These are phyloP conservation scores for Schwanniomyces pseudopolymorphus DNA, from an alignment of 805 yeast genomes.

Conservation along the genomic window DNA sequence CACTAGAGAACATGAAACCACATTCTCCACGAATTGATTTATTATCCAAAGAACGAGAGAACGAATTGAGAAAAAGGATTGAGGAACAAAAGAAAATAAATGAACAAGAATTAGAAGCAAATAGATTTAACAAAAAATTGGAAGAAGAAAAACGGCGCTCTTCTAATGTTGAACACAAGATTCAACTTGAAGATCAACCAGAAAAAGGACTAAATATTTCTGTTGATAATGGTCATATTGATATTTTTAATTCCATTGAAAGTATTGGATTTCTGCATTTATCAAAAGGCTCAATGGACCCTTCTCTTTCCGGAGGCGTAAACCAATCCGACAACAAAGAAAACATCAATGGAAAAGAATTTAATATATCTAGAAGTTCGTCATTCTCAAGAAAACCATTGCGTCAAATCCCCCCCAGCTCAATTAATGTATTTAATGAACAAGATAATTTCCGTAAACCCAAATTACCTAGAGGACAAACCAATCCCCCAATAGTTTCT, in stretches of 20 bases:
- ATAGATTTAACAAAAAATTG: constrained; percentile 6
- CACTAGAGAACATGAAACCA: constrained; percentile 13
- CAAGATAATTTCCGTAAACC: constrained; percentile 35
- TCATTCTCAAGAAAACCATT: constrained; percentile 16
- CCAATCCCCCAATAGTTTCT: background rate
- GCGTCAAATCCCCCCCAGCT: constrained; percentile 12
- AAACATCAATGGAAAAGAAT: background rate
- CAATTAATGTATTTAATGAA: constrained; percentile 11
- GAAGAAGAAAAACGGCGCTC: constrained; percentile 3
- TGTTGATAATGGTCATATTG: background rate
- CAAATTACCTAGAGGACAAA: constrained; percentile 18
- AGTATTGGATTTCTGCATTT: background rate
- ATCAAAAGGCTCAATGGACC: background rate
- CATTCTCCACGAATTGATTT: constrained; percentile 7
- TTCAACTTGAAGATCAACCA: background rate
- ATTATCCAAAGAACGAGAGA: constrained; percentile 18
- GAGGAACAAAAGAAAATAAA: constrained; percentile 23
- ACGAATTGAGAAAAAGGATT: constrained; percentile 22
- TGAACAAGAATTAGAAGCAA: constrained; percentile 12
- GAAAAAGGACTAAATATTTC: background rate
- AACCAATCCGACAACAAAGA: constrained; percentile 2
- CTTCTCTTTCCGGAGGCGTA: no score
- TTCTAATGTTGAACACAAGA: background rate
- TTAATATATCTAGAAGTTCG: background rate
- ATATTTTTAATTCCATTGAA: background rate